phyloP scores from a whole-genome alignment of 495 filamentous ascomycete species.

The Articulospora tetracladia region DNA sequence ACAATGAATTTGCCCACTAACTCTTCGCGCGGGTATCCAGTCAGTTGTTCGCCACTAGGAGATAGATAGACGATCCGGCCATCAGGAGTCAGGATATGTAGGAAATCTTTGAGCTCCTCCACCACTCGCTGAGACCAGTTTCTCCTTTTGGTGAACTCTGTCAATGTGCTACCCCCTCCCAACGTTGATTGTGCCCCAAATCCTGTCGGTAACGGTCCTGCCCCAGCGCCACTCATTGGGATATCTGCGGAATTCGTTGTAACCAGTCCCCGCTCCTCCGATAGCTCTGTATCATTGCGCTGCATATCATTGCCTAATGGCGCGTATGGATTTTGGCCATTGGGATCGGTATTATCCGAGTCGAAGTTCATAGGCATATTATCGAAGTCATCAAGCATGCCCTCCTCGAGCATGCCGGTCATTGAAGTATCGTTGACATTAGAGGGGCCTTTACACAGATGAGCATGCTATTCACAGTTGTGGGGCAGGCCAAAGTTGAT shows the following conservation, averaged over 20 bases:
- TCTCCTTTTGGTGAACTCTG: constrained; percentile 76
- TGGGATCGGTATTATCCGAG: constrained; percentile 6
- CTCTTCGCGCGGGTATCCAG: constrained; percentile 67
- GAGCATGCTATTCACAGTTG: background rate
- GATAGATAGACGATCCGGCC: constrained; percentile 82
- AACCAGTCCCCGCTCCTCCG: constrained; percentile 5
- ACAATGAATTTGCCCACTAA: constrained; percentile 70
- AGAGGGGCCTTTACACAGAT: background rate
- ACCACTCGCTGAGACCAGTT: constrained; percentile 90
- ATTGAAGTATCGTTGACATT: constrained; percentile 31
- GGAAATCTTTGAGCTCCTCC: constrained; percentile 83
- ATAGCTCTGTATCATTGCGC: constrained; percentile 8
- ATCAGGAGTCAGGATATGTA: constrained; percentile 81
- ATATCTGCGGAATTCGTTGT: constrained; percentile 10
- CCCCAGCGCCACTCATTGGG: constrained; percentile 43
- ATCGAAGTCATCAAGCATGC: constrained; percentile 27
- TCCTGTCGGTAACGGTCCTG: constrained; percentile 52
- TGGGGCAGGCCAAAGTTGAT: background rate
- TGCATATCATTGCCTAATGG: constrained; percentile 5
- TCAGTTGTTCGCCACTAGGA: constrained; percentile 72
- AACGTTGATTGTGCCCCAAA: constrained; percentile 45
- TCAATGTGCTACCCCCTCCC: constrained; percentile 60
- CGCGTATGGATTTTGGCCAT: constrained; percentile 8
- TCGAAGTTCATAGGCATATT: constrained; percentile 21
- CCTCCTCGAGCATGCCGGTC: constrained; percentile 33